phyloP scores from a whole-genome alignment of 2,329 filamentous ascomycete species.

The Emmonsiellopsis sp. region DNA sequence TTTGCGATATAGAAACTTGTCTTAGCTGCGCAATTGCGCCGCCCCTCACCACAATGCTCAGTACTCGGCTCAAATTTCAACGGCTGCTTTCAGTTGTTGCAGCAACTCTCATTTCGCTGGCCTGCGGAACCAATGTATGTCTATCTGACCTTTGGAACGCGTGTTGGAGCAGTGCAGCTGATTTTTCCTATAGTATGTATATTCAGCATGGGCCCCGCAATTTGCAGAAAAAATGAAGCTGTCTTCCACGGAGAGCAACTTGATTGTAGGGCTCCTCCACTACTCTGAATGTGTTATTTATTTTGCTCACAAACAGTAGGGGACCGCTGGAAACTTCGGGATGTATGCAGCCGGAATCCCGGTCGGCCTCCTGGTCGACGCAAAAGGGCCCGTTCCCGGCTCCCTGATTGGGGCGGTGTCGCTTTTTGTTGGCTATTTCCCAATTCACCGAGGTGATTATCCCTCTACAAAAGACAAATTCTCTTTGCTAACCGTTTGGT shows the following conservation, averaged over 20 bases:
- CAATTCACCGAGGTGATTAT: slow-evolving; percentile 53
- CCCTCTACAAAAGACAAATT: neutral
- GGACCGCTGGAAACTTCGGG: slow-evolving; percentile 55
- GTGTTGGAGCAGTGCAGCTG: slow-evolving; percentile 11
- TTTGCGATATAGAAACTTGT: neutral
- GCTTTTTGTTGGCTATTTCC: slow-evolving; percentile 74
- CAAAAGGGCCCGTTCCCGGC: slow-evolving; percentile 67
- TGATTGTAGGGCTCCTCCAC: slow-evolving; percentile 53
- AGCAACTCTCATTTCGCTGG: slow-evolving; percentile 73
- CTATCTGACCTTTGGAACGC: slow-evolving; percentile 3
- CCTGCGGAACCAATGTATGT: slow-evolving; percentile 81
- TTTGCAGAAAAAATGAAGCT: slow-evolving; percentile 80
- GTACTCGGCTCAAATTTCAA: slow-evolving; percentile 26
- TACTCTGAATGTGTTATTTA: neutral
- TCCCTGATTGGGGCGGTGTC: slow-evolving; percentile 64
- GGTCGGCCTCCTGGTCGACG: slow-evolving; percentile 77
- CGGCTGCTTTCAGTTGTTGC: slow-evolving; percentile 76
- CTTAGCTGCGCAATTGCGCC: neutral
- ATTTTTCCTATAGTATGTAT: slow-evolving; percentile 65
- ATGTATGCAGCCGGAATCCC: slow-evolving; percentile 92
- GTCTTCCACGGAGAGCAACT: slow-evolving; percentile 84
- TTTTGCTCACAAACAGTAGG: slow-evolving; percentile 32
- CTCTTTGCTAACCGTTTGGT: slow-evolving; percentile 11
- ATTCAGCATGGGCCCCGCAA: slow-evolving; percentile 94
- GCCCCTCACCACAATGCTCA: neutral